Conservation (phyloP, 768 basidiomycete genomes). For the Amanita inopinata region DNA sequence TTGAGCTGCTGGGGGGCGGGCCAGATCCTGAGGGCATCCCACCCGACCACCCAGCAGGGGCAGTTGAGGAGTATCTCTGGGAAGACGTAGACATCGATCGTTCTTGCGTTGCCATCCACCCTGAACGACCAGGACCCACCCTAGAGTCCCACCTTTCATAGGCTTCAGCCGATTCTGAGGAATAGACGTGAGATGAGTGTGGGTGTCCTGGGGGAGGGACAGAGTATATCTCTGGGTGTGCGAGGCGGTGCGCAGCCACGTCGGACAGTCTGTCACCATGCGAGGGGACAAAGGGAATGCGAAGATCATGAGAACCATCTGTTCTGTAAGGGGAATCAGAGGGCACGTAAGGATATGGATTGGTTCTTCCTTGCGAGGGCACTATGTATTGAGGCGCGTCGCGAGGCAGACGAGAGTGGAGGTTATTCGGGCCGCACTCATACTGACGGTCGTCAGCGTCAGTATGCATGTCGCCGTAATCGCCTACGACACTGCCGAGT, state of each 20-base stretch:
- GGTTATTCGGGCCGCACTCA: constrained; percentile 15
- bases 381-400: constrained; percentile 13
- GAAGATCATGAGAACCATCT: constrained; percentile 17
- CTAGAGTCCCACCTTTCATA: constrained; percentile 11
- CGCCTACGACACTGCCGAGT: constrained; percentile 14
- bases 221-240: constrained; percentile 7
- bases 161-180: constrained; percentile 5
- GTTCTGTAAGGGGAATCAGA: constrained; percentile 1
- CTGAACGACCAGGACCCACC: constrained; percentile 3
- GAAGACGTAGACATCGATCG: constrained; percentile 1
- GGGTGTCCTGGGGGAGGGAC: constrained; percentile 3
- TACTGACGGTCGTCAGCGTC: constrained; percentile 26
- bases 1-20: background rate
- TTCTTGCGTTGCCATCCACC: constrained; percentile 4
- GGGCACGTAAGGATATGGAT: constrained; percentile 8
- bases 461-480: constrained; percentile 27
- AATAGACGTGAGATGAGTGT: constrained; percentile 7
- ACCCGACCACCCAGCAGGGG: constrained; percentile 4
- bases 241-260: constrained; percentile 5
- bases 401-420: constrained; percentile 20
- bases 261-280: constrained; percentile 3
- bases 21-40: background rate
- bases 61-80: background rate
- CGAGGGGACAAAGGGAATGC: constrained; percentile 15
- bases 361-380: constrained; percentile 1